Percentiles rank a stretch among this genome's conserved stretches.
Evolutionary conservation across 225 moss, liverwort and hornwort genomes (phyloP).

Genomic region (Takakia lepidozioides): DNA sequence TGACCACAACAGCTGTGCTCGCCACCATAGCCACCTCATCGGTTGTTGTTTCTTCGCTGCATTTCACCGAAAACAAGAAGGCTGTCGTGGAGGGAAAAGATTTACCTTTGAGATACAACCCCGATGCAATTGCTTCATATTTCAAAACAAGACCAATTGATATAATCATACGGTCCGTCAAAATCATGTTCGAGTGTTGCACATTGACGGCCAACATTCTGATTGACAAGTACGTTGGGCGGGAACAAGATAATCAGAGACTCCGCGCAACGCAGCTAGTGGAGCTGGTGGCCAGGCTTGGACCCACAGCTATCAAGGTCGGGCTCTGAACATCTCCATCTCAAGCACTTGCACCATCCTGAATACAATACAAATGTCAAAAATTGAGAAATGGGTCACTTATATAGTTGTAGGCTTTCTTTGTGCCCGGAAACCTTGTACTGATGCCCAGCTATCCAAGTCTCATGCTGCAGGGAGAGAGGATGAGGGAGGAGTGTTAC

Average conservation of each 20-base stretch:
- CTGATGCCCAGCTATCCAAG: no score
- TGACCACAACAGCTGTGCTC: conserved; percentile 39
- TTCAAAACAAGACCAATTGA: conserved; percentile 61
- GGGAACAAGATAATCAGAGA: conserved; percentile 39
- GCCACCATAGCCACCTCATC: conserved; percentile 43
- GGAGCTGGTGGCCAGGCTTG: conserved; percentile 69
- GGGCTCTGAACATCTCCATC: neutral
- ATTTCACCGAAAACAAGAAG: conserved; percentile 13
- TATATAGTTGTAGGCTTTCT: no score
- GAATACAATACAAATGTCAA: no score
- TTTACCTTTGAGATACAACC: conserved; percentile 68
- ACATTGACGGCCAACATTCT: conserved; percentile 53
- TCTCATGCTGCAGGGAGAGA: no score
- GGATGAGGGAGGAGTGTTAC: no score
- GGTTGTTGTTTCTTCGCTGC: conserved; percentile 39
- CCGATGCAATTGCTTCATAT: conserved; percentile 46
- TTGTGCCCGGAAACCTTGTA: no score
- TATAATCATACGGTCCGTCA: conserved; percentile 43
- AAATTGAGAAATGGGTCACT: no score
- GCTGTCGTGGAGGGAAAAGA: conserved; percentile 68
- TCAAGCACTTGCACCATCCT: no score
- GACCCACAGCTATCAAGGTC: conserved; percentile 90
- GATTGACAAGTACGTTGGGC: conserved; percentile 45
- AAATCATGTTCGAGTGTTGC: conserved; percentile 57
- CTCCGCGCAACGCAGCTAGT: conserved; percentile 68